A percentile compares a stretch with the other conserved stretches of the same genome.
These are phyloP conservation scores for Pleurotus sapidus DNA, from an alignment of 768 basidiomycete genomes.

Conservation along the genomic window DNA sequence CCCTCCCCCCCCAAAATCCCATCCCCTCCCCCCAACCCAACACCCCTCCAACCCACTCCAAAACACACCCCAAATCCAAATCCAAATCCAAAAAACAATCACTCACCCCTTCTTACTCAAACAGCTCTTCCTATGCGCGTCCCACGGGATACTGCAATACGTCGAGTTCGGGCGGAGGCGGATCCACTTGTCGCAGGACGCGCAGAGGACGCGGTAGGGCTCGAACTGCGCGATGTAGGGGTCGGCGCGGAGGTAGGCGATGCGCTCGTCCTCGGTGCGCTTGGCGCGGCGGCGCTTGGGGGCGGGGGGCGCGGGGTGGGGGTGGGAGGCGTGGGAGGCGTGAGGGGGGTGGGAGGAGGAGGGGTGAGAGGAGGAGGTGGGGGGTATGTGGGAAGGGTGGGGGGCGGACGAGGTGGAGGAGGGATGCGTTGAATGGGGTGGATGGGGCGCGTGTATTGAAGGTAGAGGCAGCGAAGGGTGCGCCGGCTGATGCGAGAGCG, in stretches of 20 bases:
- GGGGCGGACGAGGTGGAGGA: no score
- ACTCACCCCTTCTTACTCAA: conserved; percentile 74
- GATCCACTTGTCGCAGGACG: conserved; percentile 83
- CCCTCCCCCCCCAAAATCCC: no score
- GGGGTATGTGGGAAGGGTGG: no score
- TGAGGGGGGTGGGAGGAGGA: no score
- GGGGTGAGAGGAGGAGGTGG: no score
- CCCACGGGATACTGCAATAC: conserved; percentile 88
- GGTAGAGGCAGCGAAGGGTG: neutral
- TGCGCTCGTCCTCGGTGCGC: conserved; percentile 74
- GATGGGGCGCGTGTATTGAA: neutral
- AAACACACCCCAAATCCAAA: no score
- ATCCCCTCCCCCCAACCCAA: no score
- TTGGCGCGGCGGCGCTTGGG: conserved; percentile 71
- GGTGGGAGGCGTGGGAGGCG: conserved; percentile 1
- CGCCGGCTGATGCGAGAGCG: no score
- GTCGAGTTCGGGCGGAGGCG: conserved; percentile 83
- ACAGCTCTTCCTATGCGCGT: conserved; percentile 82
- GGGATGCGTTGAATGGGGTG: no score
- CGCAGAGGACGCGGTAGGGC: conserved; percentile 76
- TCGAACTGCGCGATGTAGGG: conserved; percentile 81
- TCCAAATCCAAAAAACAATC: no score
- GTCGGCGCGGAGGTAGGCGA: conserved; percentile 65
- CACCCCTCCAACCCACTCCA: no score
- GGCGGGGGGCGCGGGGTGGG: conserved; percentile 40